Evolutionary conservation across 306 rosid species (phyloP).

Genomic region (Begonia loranthoides): DNA sequence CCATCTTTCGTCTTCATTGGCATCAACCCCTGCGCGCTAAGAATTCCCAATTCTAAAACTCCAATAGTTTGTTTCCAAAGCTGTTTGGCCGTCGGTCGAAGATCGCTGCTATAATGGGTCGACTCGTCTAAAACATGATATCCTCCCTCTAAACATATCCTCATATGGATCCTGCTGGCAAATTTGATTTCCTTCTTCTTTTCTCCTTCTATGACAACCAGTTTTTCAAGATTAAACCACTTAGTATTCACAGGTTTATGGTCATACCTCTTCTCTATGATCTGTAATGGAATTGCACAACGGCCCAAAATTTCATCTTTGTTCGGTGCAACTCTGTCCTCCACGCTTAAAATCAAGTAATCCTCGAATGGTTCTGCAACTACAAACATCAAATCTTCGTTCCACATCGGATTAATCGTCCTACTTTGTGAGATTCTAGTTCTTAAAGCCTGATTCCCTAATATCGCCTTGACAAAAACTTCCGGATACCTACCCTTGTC

Average conservation of each 20-base stretch:
- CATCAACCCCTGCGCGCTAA: conserved; percentile 86
- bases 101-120: conserved; percentile 95
- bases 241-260: conserved; percentile 68
- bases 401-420: conserved; percentile 91
- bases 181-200: conserved; percentile 87
- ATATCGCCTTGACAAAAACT: conserved; percentile 64
- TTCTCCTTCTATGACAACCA: conserved; percentile 66
- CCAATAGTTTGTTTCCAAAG: conserved; percentile 87
- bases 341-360: conserved; percentile 71
- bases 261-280: conserved; percentile 56
- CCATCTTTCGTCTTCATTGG: conserved; percentile 87
- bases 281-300: conserved; percentile 51
- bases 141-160: conserved; percentile 92
- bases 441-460: conserved; percentile 71
- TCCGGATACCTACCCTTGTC: conserved; percentile 86
- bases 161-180: conserved; percentile 81
- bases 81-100: conserved; percentile 81
- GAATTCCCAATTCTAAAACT: conserved; percentile 75
- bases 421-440: conserved; percentile 64
- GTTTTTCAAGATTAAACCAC: conserved; percentile 71
- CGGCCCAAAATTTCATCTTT: conserved; percentile 73
- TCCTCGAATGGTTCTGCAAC: conserved; percentile 91
- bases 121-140: conserved; percentile 94
- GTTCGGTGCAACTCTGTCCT: conserved; percentile 78
- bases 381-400: conserved; percentile 93